Percentiles rank a stretch among this genome's conserved stretches.
phyloP scores from a whole-genome alignment of 169 alveolate genomes.

The Eimeria falciformis region DNA sequence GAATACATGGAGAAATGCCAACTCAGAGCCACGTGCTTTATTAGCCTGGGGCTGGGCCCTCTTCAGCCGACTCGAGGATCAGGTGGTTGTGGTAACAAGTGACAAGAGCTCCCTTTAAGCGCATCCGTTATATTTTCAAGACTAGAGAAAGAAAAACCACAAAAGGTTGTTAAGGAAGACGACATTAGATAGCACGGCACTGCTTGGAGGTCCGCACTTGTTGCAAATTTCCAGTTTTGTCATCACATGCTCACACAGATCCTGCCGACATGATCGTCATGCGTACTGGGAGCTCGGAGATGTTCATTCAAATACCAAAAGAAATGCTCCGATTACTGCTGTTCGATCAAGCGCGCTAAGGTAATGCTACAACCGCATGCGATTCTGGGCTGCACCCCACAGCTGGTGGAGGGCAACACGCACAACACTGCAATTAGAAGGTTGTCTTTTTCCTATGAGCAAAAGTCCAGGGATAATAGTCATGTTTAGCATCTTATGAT shows the following conservation, averaged over 20 bases:
- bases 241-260: constrained; percentile 17
- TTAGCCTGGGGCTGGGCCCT: no score
- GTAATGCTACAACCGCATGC: constrained; percentile 18
- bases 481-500: no score
- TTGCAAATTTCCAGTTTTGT: constrained; percentile 1
- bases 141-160: not conserved
- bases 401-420: not conserved
- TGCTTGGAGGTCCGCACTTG: constrained; percentile 57
- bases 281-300: no score
- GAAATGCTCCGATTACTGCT: no score
- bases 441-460: no score
- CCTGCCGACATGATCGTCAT: constrained; percentile 1
- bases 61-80: no score
- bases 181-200: constrained; percentile 14
- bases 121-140: not conserved
- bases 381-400: constrained; percentile 45
- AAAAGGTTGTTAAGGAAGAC: not conserved
- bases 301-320: not conserved
- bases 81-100: no score
- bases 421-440: no score
- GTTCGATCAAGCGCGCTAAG: not conserved
- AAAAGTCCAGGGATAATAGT: no score
- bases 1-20: no score
- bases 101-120: not conserved
- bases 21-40: no score